A percentile compares a stretch with the other conserved stretches of the same genome.
These are phyloP conservation scores for Pyracantha coccinea DNA, from an alignment of 331 rosid genomes.

Conservation along the genomic window DNA sequence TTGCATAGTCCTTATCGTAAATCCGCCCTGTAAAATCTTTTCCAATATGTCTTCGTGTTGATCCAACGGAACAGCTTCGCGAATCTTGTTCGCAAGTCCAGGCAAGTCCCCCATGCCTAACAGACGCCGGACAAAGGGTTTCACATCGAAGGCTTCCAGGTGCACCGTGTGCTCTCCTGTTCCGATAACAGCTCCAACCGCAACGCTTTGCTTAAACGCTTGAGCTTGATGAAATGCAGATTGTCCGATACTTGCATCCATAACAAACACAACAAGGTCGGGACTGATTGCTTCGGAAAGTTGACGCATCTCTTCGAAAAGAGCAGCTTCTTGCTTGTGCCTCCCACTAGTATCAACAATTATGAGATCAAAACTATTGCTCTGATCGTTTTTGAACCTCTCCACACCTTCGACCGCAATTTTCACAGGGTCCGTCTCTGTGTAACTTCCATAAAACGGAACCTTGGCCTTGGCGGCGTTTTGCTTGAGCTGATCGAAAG, in stretches of 20 bases:
- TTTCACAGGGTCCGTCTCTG: constrained; percentile 34
- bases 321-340: constrained; percentile 80
- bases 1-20: constrained; percentile 63
- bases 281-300: constrained; percentile 76
- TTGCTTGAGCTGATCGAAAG: constrained; percentile 86
- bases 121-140: constrained; percentile 85
- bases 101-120: constrained; percentile 90
- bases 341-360: constrained; percentile 49
- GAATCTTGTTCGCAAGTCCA: constrained; percentile 87
- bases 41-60: constrained; percentile 61
- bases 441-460: constrained; percentile 76
- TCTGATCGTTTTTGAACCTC: constrained; percentile 53
- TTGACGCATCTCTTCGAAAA: constrained; percentile 96
- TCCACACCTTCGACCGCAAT: constrained; percentile 92
- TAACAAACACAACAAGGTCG: constrained; percentile 81
- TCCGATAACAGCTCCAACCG: constrained; percentile 83
- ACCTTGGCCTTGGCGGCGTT: constrained; percentile 88
- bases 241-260: constrained; percentile 92
- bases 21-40: constrained; percentile 69
- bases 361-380: constrained; percentile 71
- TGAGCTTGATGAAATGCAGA: constrained; percentile 86
- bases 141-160: constrained; percentile 85
- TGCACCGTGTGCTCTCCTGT: constrained; percentile 92
- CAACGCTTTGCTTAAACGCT: constrained; percentile 73
- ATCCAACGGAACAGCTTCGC: constrained; percentile 91